phyloP scores from a whole-genome alignment of 1,284 basidiomycete genomes.

The Ganoderma lucidum region DNA sequence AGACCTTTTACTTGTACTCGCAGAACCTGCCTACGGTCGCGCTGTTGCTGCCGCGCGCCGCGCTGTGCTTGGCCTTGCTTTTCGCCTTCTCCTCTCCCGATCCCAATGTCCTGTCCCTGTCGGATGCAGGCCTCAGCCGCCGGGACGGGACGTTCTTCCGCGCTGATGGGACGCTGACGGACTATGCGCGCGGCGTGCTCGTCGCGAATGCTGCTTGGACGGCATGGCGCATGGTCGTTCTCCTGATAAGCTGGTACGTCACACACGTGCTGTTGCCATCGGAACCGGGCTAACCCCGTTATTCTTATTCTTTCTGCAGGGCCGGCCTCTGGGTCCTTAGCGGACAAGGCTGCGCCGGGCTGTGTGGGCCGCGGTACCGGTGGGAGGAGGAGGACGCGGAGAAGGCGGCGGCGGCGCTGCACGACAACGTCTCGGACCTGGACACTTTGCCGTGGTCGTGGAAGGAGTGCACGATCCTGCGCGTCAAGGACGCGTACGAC shows the following conservation, averaged over 20 bases:
- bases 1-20: constrained; percentile 80
- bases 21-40: constrained; percentile 83
- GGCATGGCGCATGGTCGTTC: constrained; percentile 69
- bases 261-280: not conserved
- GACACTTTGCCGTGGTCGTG: constrained; percentile 77
- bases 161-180: constrained; percentile 68
- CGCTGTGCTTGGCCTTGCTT: constrained; percentile 72
- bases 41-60: constrained; percentile 80
- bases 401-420: constrained; percentile 56
- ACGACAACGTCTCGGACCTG: constrained; percentile 53
- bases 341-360: constrained; percentile 75
- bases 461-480: constrained; percentile 72
- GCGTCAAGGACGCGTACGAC: constrained; percentile 82
- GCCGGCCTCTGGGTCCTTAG: constrained; percentile 78
- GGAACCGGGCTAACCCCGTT: not conserved
- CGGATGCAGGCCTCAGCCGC: constrained; percentile 53
- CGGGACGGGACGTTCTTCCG: constrained; percentile 81
- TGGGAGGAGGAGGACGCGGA: constrained; percentile 83
- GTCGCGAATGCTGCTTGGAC: constrained; percentile 82
- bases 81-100: constrained; percentile 66
- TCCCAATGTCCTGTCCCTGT: constrained; percentile 54
- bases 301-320: constrained; percentile 49
- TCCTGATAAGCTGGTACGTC: constrained; percentile 72
- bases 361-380: constrained; percentile 82
- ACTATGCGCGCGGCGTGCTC: constrained; percentile 77